These are phyloP conservation scores for Lachancea thermotolerans DNA, from an alignment of 805 yeast genomes.

Conservation along the genomic window DNA sequence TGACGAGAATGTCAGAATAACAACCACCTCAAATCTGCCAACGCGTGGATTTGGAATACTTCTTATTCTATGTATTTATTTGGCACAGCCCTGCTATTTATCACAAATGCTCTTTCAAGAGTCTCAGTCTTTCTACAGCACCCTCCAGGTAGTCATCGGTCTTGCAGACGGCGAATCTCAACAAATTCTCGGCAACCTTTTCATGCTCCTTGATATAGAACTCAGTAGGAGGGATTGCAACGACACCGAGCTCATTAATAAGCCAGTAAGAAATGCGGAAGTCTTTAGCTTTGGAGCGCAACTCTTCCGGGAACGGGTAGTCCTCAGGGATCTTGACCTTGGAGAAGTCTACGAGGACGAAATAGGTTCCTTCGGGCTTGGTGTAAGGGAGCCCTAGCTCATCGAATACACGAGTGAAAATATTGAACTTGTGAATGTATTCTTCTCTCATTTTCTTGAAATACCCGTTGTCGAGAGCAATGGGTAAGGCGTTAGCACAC, in stretches of 20 bases:
- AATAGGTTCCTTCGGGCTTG: conserved; percentile 88
- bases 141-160: conserved; percentile 73
- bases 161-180: conserved; percentile 95
- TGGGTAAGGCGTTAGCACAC: conserved; percentile 64
- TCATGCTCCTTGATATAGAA: conserved; percentile 70
- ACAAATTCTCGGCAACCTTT: conserved; percentile 69
- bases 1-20: too few species aligned
- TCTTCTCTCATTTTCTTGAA: conserved; percentile 61
- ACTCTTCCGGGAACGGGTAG: conserved; percentile 64
- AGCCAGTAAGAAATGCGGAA: conserved; percentile 90
- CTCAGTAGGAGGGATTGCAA: conserved; percentile 96
- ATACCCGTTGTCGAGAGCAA: conserved; percentile 57
- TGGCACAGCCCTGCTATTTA: neutral
- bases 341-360: conserved; percentile 78
- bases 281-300: conserved; percentile 67
- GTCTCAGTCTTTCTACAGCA: conserved; percentile 70
- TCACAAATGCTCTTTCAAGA: conserved; percentile 57
- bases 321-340: conserved; percentile 73
- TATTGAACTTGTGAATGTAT: conserved; percentile 65
- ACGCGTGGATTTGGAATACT: too few species aligned
- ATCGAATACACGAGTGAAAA: conserved; percentile 73
- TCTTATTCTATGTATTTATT: neutral
- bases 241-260: conserved; percentile 87
- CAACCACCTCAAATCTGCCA: too few species aligned
- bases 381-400: conserved; percentile 87